phyloP scores from a whole-genome alignment of 768 basidiomycete genomes.

The Jaapia argillacea region DNA sequence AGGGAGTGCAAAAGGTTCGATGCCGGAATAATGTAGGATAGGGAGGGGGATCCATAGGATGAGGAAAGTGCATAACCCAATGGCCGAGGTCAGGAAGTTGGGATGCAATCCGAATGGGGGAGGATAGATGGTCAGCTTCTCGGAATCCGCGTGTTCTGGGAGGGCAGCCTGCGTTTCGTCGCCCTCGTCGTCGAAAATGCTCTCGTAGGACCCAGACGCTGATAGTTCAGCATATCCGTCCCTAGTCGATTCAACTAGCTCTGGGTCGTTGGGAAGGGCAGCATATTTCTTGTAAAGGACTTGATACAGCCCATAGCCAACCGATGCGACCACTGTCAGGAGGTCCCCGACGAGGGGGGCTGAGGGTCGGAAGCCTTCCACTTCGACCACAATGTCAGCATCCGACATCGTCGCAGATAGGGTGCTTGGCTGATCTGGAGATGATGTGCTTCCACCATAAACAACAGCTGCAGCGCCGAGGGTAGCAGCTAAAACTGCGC shows the following conservation, averaged over 20 bases:
- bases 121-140: too few relatives aligned
- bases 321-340: constrained; percentile 60
- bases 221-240: constrained; percentile 35
- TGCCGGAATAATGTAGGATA: constrained; percentile 52
- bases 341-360: constrained; percentile 65
- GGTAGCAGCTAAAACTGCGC: constrained; percentile 74
- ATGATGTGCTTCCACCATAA: constrained; percentile 53
- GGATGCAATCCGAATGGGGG: constrained; percentile 82
- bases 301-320: constrained; percentile 71
- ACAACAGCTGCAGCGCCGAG: constrained; percentile 73
- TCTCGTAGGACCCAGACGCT: constrained; percentile 22
- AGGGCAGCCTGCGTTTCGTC: constrained; percentile 7
- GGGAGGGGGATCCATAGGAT: constrained; percentile 76
- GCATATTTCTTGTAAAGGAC: constrained; percentile 78
- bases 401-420: constrained; percentile 4
- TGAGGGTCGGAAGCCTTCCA: constrained; percentile 17
- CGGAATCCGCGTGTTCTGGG: constrained; percentile 19
- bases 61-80: constrained; percentile 71
- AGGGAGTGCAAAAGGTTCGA: constrained; percentile 64
- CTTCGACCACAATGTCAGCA: constrained; percentile 3
- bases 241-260: constrained; percentile 25
- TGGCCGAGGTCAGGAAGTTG: constrained; percentile 68
- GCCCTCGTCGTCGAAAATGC: too few relatives aligned
- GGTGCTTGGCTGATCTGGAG: constrained; percentile 5
- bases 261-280: constrained; percentile 58